Conservation (phyloP, 2,329 filamentous ascomycete genomes). For the Calonectria hongkongensis region DNA sequence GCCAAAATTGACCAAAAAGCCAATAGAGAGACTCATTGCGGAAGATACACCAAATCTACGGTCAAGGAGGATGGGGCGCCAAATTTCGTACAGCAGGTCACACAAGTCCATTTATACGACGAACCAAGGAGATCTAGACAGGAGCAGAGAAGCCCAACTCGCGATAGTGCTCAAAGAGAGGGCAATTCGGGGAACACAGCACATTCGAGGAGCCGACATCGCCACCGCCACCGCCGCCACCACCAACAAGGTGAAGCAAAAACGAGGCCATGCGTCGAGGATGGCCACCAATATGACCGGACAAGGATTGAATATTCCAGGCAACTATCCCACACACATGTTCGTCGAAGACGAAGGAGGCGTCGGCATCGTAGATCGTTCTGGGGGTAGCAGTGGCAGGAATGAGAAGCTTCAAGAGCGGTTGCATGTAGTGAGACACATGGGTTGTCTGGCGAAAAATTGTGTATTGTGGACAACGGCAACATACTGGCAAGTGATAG, state of each 20-base stretch:
- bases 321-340: conserved; percentile 54
- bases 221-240: not conserved
- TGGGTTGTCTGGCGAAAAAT: conserved; percentile 28
- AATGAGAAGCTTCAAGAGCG: conserved; percentile 29
- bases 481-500: conserved; percentile 62
- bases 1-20: conserved; percentile 42
- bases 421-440: conserved; percentile 42
- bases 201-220: not conserved
- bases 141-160: not conserved
- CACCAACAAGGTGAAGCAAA: conserved; percentile 18
- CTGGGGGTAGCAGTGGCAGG: conserved; percentile 33
- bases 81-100: conserved; percentile 50
- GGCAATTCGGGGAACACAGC: not conserved
- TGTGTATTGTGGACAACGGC: conserved; percentile 44
- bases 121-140: not conserved
- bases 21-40: conserved; percentile 35
- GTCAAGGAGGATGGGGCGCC: conserved; percentile 19
- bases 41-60: conserved; percentile 21
- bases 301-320: conserved; percentile 48
- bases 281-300: conserved; percentile 35
- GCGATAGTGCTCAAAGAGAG: conserved; percentile 8
- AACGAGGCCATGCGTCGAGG: conserved; percentile 16
- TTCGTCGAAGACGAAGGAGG: conserved; percentile 45
- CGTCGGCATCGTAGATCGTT: conserved; percentile 58
- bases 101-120: conserved; percentile 54